Conservation (phyloP, 371 early-diverging fungal species). For the Mucor indicus region DNA sequence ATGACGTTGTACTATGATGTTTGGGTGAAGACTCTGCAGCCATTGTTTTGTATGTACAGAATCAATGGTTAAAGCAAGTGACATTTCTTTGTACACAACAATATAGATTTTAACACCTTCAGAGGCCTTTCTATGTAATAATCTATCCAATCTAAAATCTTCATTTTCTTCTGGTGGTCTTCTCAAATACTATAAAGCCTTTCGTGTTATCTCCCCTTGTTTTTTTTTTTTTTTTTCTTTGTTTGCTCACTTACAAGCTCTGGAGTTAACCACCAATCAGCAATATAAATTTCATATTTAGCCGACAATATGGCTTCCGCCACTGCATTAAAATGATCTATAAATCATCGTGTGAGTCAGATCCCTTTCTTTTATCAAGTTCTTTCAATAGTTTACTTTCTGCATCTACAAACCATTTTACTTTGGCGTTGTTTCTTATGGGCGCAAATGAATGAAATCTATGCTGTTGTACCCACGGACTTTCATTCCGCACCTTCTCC, state of each 20-base stretch:
- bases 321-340: slow-evolving; percentile 79
- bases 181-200: slow-evolving; percentile 60
- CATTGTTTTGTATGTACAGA: slow-evolving; percentile 81
- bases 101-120: slow-evolving; percentile 91
- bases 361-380: no score
- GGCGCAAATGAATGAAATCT: slow-evolving; percentile 84
- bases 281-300: slow-evolving; percentile 78
- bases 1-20: slow-evolving; percentile 82
- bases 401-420: slow-evolving; percentile 83
- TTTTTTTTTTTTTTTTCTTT: neutral
- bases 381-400: slow-evolving; percentile 35
- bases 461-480: slow-evolving; percentile 70
- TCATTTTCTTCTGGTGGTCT: slow-evolving; percentile 74
- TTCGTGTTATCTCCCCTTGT: neutral
- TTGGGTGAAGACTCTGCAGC: slow-evolving; percentile 75
- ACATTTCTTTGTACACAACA: slow-evolving; percentile 88
- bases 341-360: no score
- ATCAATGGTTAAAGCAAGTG: slow-evolving; percentile 74
- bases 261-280: slow-evolving; percentile 92
- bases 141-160: slow-evolving; percentile 78
- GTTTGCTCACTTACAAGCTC: slow-evolving; percentile 53
- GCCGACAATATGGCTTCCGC: slow-evolving; percentile 80
- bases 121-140: slow-evolving; percentile 80
- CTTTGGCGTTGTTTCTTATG: slow-evolving; percentile 61
- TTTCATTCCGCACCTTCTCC: slow-evolving; percentile 52